Base-by-base conservation (phyloP, 176 grass and related monocot species). In the barley (Hordeum vulgare) region DNA sequence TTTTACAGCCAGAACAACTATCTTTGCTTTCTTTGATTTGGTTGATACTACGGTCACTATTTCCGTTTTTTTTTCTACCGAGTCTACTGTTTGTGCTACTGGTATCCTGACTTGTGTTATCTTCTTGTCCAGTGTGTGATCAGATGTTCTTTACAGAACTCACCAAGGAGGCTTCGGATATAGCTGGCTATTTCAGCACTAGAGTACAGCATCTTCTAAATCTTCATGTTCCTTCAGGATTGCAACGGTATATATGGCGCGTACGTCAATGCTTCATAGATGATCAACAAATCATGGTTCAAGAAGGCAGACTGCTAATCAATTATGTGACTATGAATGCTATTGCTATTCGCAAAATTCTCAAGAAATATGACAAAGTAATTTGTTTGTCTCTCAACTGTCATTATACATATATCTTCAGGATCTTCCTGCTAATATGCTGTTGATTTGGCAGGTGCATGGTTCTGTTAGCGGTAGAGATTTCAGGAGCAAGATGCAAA, bases 271-370 rank as follows among this genome's bases (percentile, higher is more conserved):
- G 92, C 62, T 94, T 94, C 27, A 82, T 74, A 68, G 86, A 94
- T 87, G 92, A 94, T 80, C 92, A 94, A 82, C 92, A 91, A 83
- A 76, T 94, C 68, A 94, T 94, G 86, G 75, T 89, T 76, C 89
- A 94, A 75, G 84, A 94, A 94, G 89, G 92, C 40, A 86, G 92
- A 83, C 79, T 94, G 77, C 57, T 94, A 80, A 73, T 94, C 42
- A 90, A 94, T 34, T 94, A 94, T 80, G 84, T 94, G 33, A 87
- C 89, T 24, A 94, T 94, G 89, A 94, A 94, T 94, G 89, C 89
- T 82, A 91, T 94, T 56, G 92, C 92, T 62, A 94, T 94, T 34
- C 72, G 81, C 20, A 94, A 94, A 87, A 94, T 94, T 82, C 92
- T 94, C 27, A 94, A 94, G 78, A 94, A 94, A 78, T 91, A 94